These are phyloP conservation scores for Ascochyta clinopodiicola DNA, from an alignment of 2,329 filamentous ascomycete species.

Conservation along the genomic window DNA sequence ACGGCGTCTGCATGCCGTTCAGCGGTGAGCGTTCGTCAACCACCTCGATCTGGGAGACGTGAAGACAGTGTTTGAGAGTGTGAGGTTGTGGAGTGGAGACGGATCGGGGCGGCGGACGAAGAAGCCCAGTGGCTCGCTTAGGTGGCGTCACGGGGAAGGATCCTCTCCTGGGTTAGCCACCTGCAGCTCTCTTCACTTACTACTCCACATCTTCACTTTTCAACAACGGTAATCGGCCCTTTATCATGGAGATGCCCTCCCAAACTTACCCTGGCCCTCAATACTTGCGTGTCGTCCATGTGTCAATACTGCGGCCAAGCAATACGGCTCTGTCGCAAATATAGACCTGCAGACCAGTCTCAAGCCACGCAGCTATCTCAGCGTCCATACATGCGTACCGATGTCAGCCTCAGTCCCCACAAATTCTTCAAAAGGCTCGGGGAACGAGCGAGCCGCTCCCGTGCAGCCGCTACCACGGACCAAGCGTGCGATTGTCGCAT, in stretches of 20 bases:
- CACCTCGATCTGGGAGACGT: not conserved
- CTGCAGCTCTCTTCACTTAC: conserved; percentile 7
- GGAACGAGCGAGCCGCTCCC: conserved; percentile 16
- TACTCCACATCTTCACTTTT: conserved; percentile 3
- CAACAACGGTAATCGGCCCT: conserved; percentile 6
- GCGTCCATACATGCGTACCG: conserved; percentile 3
- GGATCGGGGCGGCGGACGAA: conserved; percentile 1
- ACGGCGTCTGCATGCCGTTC: conserved; percentile 10
- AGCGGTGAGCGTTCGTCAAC: conserved; percentile 7
- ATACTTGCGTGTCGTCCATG: not conserved
- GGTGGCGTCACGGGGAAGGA: not conserved
- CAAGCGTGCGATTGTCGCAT: not conserved
- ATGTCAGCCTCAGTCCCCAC: conserved; percentile 5
- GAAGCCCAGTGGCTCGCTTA: conserved; percentile 10
- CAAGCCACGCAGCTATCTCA: conserved; percentile 3
- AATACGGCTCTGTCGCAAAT: conserved; percentile 9
- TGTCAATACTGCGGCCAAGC: not conserved
- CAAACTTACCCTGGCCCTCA: not conserved
- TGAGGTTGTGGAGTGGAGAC: not conserved
- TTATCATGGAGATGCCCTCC: not conserved
- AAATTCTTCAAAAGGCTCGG: not conserved
- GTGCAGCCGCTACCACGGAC: conserved; percentile 12
- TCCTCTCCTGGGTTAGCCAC: conserved; percentile 4
- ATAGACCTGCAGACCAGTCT: conserved; percentile 1
- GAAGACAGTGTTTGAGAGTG: not conserved